A percentile compares a stretch with the other conserved stretches of the same genome.
phyloP scores from a whole-genome alignment of 768 basidiomycete species.

The Hygrocybe punicea region DNA sequence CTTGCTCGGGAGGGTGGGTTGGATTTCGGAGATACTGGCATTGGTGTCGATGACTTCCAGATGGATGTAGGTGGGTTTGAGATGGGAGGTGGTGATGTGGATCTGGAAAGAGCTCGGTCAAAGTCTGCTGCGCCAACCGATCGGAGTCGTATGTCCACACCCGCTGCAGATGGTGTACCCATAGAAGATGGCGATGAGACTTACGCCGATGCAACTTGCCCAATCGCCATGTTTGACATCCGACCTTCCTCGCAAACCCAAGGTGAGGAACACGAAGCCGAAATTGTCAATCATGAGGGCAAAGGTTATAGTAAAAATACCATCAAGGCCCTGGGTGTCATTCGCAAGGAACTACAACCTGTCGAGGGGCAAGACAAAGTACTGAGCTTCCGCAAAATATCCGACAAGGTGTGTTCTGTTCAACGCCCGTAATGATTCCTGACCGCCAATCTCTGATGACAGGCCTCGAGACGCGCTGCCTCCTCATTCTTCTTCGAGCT shows the following conservation, averaged over 20 bases:
- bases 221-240: slow-evolving; percentile 77
- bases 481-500: slow-evolving; percentile 98
- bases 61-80: slow-evolving; percentile 56
- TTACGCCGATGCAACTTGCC: slow-evolving; percentile 68
- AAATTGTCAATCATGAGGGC: slow-evolving; percentile 48
- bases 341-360: slow-evolving; percentile 69
- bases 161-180: slow-evolving; percentile 51
- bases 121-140: slow-evolving; percentile 55
- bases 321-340: slow-evolving; percentile 71
- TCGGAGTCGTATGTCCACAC: slow-evolving; percentile 64
- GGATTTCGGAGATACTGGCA: slow-evolving; percentile 56
- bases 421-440: not conserved
- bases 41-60: slow-evolving; percentile 62
- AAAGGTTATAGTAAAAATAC: slow-evolving; percentile 89
- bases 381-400: slow-evolving; percentile 75
- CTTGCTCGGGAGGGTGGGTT: slow-evolving; percentile 54
- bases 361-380: slow-evolving; percentile 52
- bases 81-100: slow-evolving; percentile 35
- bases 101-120: slow-evolving; percentile 34
- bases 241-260: slow-evolving; percentile 54
- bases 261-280: slow-evolving; percentile 41
- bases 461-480: slow-evolving; percentile 90
- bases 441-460: slow-evolving; percentile 5
- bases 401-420: slow-evolving; percentile 59
- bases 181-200: slow-evolving; percentile 59